Evolutionary conservation across 345 rosid species (phyloP).

Genomic region (Pistacia vera): DNA sequence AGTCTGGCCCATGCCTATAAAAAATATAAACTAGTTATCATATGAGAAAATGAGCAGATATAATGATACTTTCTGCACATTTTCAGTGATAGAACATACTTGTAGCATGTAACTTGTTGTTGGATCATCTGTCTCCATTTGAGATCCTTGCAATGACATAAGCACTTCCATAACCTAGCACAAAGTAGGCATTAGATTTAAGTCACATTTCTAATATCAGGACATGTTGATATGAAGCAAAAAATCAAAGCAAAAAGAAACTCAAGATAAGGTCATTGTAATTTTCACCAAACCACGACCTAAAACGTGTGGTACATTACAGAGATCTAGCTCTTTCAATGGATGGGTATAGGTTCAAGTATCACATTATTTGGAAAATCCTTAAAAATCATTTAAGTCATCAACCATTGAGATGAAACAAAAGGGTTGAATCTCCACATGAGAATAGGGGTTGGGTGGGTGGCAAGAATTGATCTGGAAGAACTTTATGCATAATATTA

Average conservation of each 20-base stretch:
- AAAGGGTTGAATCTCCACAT: background rate
- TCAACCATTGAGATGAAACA: constrained; percentile 1
- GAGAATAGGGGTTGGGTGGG: background rate
- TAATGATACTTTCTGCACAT: constrained; percentile 9
- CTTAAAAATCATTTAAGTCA: background rate
- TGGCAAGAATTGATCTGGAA: background rate
- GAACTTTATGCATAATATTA: background rate
- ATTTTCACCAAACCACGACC: background rate
- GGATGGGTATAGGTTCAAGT: background rate
- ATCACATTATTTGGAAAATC: background rate
- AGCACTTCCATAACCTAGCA: constrained; percentile 98
- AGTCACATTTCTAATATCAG: background rate
- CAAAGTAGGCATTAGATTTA: background rate
- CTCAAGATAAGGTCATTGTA: background rate
- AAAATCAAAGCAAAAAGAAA: background rate
- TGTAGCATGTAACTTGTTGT: constrained; percentile 98
- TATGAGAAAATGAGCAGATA: constrained; percentile 1
- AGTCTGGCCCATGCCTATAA: constrained; percentile 98
- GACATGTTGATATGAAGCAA: background rate
- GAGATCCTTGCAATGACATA: constrained; percentile 96
- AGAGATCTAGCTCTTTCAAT: background rate
- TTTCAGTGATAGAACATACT: constrained; percentile 40
- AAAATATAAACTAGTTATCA: constrained; percentile 15
- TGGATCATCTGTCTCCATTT: constrained; percentile 98
- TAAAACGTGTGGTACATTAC: background rate